These are phyloP conservation scores for Tricholoma bakamatsutake DNA, from an alignment of 768 basidiomycete genomes.

Conservation along the genomic window DNA sequence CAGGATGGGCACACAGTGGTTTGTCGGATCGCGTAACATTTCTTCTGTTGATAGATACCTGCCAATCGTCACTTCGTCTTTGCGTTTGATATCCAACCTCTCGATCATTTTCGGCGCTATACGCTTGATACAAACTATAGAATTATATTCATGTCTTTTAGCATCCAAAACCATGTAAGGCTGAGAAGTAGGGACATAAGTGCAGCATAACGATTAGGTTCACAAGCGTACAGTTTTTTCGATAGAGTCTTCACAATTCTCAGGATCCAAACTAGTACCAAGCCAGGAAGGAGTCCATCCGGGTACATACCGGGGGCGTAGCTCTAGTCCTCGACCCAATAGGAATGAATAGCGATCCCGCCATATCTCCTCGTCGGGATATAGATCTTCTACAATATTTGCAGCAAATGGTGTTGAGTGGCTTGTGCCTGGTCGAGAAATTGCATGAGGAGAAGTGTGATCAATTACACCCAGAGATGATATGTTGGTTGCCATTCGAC, in stretches of 20 bases:
- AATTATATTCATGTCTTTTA: not conserved
- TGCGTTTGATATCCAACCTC: conserved; percentile 6
- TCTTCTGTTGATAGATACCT: conserved; percentile 9
- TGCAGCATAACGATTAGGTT: not conserved
- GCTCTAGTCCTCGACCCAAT: conserved; percentile 17
- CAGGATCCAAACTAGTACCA: conserved; percentile 6
- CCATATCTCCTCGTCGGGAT: conserved; percentile 13
- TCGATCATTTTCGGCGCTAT: too few species aligned
- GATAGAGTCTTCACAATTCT: conserved; percentile 3
- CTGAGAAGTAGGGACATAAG: not conserved
- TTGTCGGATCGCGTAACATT: too few species aligned
- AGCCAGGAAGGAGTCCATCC: conserved; percentile 27
- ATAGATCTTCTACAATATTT: too few species aligned
- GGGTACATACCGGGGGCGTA: conserved; percentile 24
- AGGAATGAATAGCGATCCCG: conserved; percentile 20
- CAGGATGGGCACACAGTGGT: too few species aligned
- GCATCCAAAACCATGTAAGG: conserved; percentile 8
- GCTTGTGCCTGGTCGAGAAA: too few species aligned
- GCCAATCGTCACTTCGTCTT: conserved; percentile 7
- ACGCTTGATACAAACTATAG: conserved; percentile 7
- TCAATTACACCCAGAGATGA: too few species aligned
- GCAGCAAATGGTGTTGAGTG: too few species aligned
- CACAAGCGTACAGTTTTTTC: not conserved
- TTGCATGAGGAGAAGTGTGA: too few species aligned
- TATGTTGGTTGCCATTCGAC: too few species aligned